Evolutionary conservation across 2,329 filamentous ascomycete species (phyloP), one percentile per base, ranked within the genome.

Genomic region (Alternaria tenuissima): DNA sequence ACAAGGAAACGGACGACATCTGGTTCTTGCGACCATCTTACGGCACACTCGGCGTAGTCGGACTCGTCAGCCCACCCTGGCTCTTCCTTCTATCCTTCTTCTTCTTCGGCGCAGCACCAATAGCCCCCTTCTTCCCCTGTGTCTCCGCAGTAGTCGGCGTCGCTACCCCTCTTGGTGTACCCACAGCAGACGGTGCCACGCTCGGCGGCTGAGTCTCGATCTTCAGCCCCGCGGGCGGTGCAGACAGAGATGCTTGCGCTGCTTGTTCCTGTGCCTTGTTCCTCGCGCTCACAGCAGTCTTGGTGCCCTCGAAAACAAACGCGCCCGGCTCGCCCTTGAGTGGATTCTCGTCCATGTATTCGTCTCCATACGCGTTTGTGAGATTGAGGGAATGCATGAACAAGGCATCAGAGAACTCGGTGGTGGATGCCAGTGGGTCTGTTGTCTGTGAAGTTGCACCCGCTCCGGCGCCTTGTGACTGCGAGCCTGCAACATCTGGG

Each of bases 301-400:
- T 76, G 2, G 82, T 81, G 34, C 78, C 78, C 5, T 82, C 81
- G 64, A 89, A 82, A 55, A 87, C 84, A 66, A 90, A 89, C 5
- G 83, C 83, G 30, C 88, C 88, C 0, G 88, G 88, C 70, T 89
- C 88, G 48, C 88, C 88, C 7, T 84, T 79, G 14, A 90, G 76
- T 0, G 88, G 87, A 61, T 85, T 88, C 67, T 89, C 87, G 71
- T 90, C 88, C 80, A 87, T 87, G 76, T 83, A 89, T 63, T 89
- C 87, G 64, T 87, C 83, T 14, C 83, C 85, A 69, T 86, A 88
- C 7, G 78, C 78, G 12, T 84, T 77, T 24, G 84, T 82, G 34
- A 88, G 79, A 36, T 73, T 76, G 53, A 87, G 81, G 8, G 85
- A 84, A 20, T 84, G 80, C 47, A 75, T 58, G 65, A 81, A 75